Evolutionary conservation across 139 green algal genomes (phyloP).

Genomic region (Volvox africanus): DNA sequence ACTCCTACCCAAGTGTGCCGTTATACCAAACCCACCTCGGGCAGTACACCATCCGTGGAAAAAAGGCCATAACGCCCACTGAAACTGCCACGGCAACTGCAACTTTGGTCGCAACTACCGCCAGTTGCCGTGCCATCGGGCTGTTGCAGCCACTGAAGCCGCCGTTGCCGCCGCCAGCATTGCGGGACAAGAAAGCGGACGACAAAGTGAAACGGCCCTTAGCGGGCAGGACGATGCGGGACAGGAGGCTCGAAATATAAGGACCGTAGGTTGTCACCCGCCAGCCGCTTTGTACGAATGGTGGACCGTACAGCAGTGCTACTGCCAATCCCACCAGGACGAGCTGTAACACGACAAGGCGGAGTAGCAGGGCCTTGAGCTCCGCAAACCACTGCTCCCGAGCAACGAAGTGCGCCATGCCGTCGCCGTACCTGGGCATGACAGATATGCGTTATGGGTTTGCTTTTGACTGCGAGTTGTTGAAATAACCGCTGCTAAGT

Average conservation of each 20-base stretch:
- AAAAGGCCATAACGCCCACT: neutral
- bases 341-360: slow-evolving; percentile 6
- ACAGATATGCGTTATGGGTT: too few relatives aligned
- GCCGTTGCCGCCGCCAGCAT: neutral
- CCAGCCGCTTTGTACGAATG: neutral
- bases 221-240: too few relatives aligned
- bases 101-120: neutral
- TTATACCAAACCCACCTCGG: neutral
- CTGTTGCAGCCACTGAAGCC: neutral
- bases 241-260: too few relatives aligned
- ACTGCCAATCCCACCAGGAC: neutral
- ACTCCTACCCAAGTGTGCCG: too few relatives aligned
- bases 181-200: too few relatives aligned
- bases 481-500: too few relatives aligned
- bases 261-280: neutral
- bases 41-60: slow-evolving; percentile 9
- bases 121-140: neutral
- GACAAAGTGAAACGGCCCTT: too few relatives aligned
- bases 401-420: neutral
- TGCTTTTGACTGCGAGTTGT: too few relatives aligned
- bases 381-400: slow-evolving; percentile 42
- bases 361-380: neutral
- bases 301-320: neutral
- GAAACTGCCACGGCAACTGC: slow-evolving; percentile 12
- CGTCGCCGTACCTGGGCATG: neutral